Percentiles rank a stretch among this genome's conserved stretches.
These are phyloP conservation scores for Mesembryanthemum crystallinum DNA, from an alignment of 148 eudicot species.

Conservation along the genomic window DNA sequence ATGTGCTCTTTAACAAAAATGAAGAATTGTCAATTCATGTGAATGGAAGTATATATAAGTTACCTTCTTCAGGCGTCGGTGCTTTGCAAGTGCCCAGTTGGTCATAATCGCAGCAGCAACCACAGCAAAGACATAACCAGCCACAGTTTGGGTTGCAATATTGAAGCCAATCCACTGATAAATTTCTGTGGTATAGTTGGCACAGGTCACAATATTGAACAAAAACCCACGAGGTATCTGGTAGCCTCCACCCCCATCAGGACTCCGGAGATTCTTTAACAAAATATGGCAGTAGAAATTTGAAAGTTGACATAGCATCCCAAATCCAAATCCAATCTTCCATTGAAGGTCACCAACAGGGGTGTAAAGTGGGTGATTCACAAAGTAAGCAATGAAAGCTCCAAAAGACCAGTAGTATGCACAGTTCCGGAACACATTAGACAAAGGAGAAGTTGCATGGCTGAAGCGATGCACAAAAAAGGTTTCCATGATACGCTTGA, in stretches of 20 bases:
- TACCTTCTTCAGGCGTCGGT: slow-evolving; percentile 89
- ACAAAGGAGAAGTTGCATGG: slow-evolving; percentile 92
- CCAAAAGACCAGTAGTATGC: slow-evolving; percentile 95
- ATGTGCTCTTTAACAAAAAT: too few species aligned
- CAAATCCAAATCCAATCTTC: slow-evolving; percentile 88
- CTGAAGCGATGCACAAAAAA: slow-evolving; percentile 96
- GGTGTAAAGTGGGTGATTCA: slow-evolving; percentile 88
- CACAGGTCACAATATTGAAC: slow-evolving; percentile 95
- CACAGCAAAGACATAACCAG: slow-evolving; percentile 73
- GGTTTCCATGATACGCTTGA: slow-evolving; percentile 93
- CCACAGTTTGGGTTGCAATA: slow-evolving; percentile 90
- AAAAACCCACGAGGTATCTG: slow-evolving; percentile 92
- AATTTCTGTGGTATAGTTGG: slow-evolving; percentile 93
- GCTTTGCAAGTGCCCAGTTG: slow-evolving; percentile 98
- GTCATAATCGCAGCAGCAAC: slow-evolving; percentile 93
- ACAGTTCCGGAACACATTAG: slow-evolving; percentile 90
- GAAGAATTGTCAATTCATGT: neutral
- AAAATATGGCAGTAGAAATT: slow-evolving; percentile 94
- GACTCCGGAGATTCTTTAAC: slow-evolving; percentile 73
- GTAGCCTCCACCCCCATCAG: slow-evolving; percentile 68
- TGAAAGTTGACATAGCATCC: slow-evolving; percentile 67
- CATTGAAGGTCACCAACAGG: slow-evolving; percentile 88
- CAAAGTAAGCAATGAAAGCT: slow-evolving; percentile 81
- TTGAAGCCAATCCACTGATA: slow-evolving; percentile 99
- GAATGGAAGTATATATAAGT: slow-evolving; percentile 13